Conservation (phyloP, 2,329 filamentous ascomycete genomes). For the Hirsutella minnesotensis region DNA sequence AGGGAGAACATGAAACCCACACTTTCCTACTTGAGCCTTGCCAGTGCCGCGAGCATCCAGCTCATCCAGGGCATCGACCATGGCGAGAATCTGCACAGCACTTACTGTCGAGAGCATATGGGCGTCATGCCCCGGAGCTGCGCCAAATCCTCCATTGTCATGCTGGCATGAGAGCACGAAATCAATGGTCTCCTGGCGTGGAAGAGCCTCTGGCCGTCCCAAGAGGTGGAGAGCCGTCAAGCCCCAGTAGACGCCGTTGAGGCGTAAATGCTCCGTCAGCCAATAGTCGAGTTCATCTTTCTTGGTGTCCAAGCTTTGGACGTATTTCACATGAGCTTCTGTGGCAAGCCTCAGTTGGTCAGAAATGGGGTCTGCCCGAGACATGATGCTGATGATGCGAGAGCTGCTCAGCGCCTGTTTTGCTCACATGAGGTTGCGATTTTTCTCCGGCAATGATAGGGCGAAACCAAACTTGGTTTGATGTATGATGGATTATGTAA, state of each 20-base stretch:
- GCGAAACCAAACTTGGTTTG: too few species aligned
- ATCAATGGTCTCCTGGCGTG: constrained; percentile 68
- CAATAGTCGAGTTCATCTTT: constrained; percentile 96
- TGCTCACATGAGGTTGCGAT: background rate
- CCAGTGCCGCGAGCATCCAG: constrained; percentile 57
- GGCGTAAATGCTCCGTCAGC: constrained; percentile 89
- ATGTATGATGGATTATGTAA: too few species aligned
- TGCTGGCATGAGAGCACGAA: constrained; percentile 95
- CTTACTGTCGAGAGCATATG: constrained; percentile 96
- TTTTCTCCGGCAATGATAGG: too few species aligned
- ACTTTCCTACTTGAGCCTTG: constrained; percentile 64
- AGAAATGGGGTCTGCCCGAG: constrained; percentile 13
- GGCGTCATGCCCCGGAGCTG: constrained; percentile 85
- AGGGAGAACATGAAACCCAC: constrained; percentile 39
- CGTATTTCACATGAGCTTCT: constrained; percentile 72
- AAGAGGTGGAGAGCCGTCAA: constrained; percentile 80
- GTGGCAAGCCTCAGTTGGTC: constrained; percentile 34
- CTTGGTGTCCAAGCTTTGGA: constrained; percentile 81
- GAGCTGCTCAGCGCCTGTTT: background rate
- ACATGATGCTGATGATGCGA: constrained; percentile 14
- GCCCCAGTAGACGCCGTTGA: constrained; percentile 96
- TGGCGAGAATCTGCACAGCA: constrained; percentile 84
- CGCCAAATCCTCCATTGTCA: constrained; percentile 81
- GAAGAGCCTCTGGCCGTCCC: constrained; percentile 66
- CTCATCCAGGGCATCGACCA: constrained; percentile 72